Base-by-base conservation (phyloP, 345 rosid species). In the Euclidium syriacum region DNA sequence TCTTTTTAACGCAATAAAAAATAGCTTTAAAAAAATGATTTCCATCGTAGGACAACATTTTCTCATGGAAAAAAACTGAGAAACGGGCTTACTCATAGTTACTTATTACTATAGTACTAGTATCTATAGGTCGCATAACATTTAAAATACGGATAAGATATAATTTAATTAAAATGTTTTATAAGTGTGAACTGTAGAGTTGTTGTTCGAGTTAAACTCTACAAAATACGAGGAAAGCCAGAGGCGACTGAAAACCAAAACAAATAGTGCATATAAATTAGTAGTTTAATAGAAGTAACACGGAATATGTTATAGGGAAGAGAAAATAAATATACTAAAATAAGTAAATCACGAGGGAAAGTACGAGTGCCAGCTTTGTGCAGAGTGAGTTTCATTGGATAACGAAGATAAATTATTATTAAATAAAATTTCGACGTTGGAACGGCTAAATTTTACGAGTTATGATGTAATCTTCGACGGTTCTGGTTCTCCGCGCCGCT, bases 401-500 rank as follows among this genome's bases (percentile, higher is more conserved):
- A 12, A 3, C 5, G 17, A 20, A 32, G 4, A 48, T n/a, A 14
- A 56, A n/a, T 27, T 34, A 3, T 4, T 5, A 14, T 10, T 3
- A n/a, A 60, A 24, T 3, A 5, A 16, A 36, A 29, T n/a, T 7
- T 38, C 7, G 4, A 19, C 3, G 29, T 34, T 25, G 50, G 57
- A 61, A 62, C 57, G 63, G 63, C 68, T 62, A 70, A 33, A 24
- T 2, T 32, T 6, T 6, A 68, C 48, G 48, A 68, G 50, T 44
- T 24, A 52, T 69, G 68, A 62, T 44, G 57, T 26, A 53, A 70
- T 30, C 43, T 50, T 55, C 52, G 29, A 63, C 75, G 69, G 75
- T 70, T 63, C 70, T 55, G 58, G 75, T 70, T 70, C 75, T 29
- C 75, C 75, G 75, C 75, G 75, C 64, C 44, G 46, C 12, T 70